These are phyloP conservation scores for Cryphonectria naterciae DNA, from an alignment of 2,329 filamentous ascomycete species.

Conservation along the genomic window DNA sequence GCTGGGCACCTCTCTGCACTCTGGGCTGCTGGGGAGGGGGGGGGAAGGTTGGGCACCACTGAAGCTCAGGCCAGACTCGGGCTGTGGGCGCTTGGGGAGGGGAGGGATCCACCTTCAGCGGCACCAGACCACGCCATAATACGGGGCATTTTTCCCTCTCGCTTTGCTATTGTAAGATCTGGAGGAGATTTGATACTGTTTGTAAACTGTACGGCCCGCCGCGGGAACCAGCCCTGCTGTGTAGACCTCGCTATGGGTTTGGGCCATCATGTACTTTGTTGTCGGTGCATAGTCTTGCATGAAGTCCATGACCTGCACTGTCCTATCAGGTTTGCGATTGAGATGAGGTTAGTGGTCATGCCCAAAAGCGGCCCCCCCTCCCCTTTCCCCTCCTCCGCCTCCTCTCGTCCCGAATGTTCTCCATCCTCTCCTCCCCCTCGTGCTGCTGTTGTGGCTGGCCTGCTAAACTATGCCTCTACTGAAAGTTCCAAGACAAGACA, in stretches of 20 bases:
- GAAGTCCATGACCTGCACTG: slow-evolving; percentile 2
- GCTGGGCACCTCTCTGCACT: neutral
- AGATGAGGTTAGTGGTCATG: neutral
- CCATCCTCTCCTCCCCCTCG: neutral
- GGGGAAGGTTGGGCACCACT: neutral
- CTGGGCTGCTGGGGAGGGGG: neutral
- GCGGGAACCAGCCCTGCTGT: neutral
- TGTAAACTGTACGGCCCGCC: slow-evolving; percentile 12
- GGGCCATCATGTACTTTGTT: neutral
- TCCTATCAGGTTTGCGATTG: neutral
- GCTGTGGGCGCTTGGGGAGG: neutral
- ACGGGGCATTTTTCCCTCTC: neutral
- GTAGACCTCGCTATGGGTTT: neutral
- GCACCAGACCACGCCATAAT: slow-evolving; percentile 3
- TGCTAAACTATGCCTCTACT: neutral
- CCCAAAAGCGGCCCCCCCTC: neutral
- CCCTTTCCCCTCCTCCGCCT: neutral
- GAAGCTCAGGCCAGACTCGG: slow-evolving; percentile 5
- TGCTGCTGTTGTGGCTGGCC: neutral
- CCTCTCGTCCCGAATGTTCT: neutral
- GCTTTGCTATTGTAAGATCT: neutral
- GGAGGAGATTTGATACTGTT: slow-evolving; percentile 8
- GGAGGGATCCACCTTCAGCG: neutral
- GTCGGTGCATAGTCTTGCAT: slow-evolving; percentile 12
- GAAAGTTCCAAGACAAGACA: neutral